Conservation (phyloP, 768 basidiomycete species). For the Boletus pseudo-olivaceus region DNA sequence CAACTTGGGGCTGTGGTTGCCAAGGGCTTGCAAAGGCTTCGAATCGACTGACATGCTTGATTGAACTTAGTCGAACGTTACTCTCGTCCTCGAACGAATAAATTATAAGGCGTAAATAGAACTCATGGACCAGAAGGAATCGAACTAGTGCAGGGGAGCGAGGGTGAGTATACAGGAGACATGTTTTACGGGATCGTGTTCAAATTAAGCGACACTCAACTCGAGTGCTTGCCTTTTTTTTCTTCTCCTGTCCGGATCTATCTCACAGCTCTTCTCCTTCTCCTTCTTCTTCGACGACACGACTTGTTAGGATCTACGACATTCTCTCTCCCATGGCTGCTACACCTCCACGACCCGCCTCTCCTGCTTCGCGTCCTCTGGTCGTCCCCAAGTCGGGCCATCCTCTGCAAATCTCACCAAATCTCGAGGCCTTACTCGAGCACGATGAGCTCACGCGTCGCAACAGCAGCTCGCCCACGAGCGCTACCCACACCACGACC, state of each 20-base stretch:
- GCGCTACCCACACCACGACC: constrained; percentile 2
- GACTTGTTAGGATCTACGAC: not conserved
- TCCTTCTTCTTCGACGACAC: not conserved
- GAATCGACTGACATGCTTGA: not conserved
- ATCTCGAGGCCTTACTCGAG: constrained; percentile 57
- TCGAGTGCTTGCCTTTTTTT: not conserved
- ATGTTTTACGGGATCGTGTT: constrained; percentile 10
- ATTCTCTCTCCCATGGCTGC: constrained; percentile 15
- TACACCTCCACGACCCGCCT: constrained; percentile 20
- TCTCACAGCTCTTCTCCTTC: not conserved
- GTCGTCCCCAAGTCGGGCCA: constrained; percentile 3
- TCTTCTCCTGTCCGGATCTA: not conserved
- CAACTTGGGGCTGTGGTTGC: not conserved
- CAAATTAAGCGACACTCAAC: constrained; percentile 16
- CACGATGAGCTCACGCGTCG: constrained; percentile 50
- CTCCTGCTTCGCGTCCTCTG: constrained; percentile 6
- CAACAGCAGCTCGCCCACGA: constrained; percentile 24
- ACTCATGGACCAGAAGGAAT: not conserved
- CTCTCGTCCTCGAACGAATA: not conserved
- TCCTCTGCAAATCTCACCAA: constrained; percentile 51
- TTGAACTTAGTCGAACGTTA: too few relatives aligned
- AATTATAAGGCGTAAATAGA: not conserved
- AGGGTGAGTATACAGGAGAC: too few relatives aligned
- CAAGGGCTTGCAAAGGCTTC: not conserved
- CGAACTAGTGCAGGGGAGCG: not conserved